Evolutionary conservation across 331 rosid species (phyloP), one percentile per base, ranked within the genome.

Genomic region (Prunus yedoensis): DNA sequence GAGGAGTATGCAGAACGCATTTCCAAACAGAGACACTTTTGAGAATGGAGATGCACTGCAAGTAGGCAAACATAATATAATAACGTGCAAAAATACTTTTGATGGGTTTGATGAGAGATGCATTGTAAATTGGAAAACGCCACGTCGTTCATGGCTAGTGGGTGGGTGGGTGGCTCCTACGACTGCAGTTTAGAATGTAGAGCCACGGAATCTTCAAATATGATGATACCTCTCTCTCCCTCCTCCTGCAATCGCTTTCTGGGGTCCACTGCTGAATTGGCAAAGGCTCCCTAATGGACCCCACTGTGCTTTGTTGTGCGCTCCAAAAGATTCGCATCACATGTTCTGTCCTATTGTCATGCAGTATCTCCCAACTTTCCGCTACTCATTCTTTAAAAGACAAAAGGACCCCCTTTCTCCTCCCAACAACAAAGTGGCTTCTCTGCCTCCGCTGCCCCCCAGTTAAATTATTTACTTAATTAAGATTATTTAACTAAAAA

Each of bases 251-350:
- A 3, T 63, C 68, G 56, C 35, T 45, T 43, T 43, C 30, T 1
- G 71, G 53, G 28, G 6, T 10, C 54, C 3, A 14, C 17, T 32
- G 49, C 46, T 32, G 47, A 17, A n/a, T 30, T 32, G 68, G 47
- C 23, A 16, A 10, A 1, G 23, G 15, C 15, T 17, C 15, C 47
- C 1, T 17, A 13, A 17, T 9, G 52, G 17, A 38, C 52, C 18
- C 51, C 52, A 38, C 49, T 18, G 2, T 38, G 27, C 15, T 4
- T 66, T 4, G 4, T 35, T 74, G 68, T 81, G 78, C 77, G 66
- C 70, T 63, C 28, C 81, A 70, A 73, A 76, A 81, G 88, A 88
- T 83, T 76, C 91, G 41, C 68, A 67, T 85, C 91, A 86, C 91
- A 71, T 86, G 91, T n/a, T 71, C 59, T 74, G 21, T 64, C 75